Base-by-base conservation (phyloP, 2,329 filamentous ascomycete species). In the Aspergillus aculeatus region DNA sequence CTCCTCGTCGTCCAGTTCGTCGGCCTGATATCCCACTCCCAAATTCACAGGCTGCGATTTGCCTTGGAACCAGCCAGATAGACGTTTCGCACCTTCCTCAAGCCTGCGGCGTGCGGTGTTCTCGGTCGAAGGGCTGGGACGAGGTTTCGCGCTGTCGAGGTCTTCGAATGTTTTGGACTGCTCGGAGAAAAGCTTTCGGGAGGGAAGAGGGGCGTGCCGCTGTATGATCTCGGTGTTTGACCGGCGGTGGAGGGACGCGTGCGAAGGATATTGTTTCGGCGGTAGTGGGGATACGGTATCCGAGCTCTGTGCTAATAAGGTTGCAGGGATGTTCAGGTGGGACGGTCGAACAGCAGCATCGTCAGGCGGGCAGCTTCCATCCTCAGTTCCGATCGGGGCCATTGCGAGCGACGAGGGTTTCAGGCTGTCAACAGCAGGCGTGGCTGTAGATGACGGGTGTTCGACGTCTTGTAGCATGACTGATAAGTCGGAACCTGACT, bases 1-100 rank as follows among this genome's bases (percentile, higher is more conserved):
- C 56, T 58, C 58, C 61, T 61, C 41, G 62, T 21, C 12, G 61
- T 66, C 53, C 38, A 29, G 57, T 9, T 59, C 54, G 19, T 48
- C 59, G 38, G 61, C 14, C 23, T 62, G 66, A 50, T 64, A 53
- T 16, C 66, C 51, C 10, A 81, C 67, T 47, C 76, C 77, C 47
- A 83, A 71, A 62, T 76, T 79, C 49, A 82, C 77, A n/a, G 80
- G 77, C 41, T 80, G 78, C 26, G 81, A 83, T 53, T 79, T 76
- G 41, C 82, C 82, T 67, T 80, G 80, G 69, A 84, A 84, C 81
- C 82, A 83, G 63, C 78, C 78, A 54, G 80, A 78, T 38, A 83
- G 64, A n/a, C 71, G 63, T 52, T 69, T 73, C 35, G 72, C 72
- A 57, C 72, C 63, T 35, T 69, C 68, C 64, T 70, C 73, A 6